phyloP scores from a whole-genome alignment of 208 protist species.

The Porcisia deanei region DNA sequence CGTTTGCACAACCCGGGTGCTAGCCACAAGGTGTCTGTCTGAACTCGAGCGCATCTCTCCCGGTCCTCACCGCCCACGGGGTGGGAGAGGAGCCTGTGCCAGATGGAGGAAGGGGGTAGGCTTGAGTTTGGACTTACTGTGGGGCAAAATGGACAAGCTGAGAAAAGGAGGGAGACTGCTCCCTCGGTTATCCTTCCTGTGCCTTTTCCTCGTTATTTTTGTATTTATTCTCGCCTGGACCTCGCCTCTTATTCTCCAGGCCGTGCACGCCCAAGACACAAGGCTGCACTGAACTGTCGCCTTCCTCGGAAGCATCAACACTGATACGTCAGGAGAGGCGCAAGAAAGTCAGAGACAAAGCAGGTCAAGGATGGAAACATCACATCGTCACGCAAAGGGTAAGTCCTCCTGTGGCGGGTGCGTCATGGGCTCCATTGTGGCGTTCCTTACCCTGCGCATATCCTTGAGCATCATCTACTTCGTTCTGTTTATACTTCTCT shows the following conservation, averaged over 20 bases:
- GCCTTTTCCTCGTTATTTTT: neutral
- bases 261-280: too few species aligned
- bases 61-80: too few species aligned
- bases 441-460: slow-evolving; percentile 27
- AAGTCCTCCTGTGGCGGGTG: neutral
- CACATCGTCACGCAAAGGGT: neutral
- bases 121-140: neutral
- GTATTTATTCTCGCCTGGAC: neutral
- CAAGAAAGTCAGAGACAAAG: neutral
- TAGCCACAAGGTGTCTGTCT: too few species aligned
- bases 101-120: neutral
- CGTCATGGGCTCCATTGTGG: slow-evolving; percentile 5
- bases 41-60: too few species aligned
- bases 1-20: too few species aligned
- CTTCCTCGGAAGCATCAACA: neutral
- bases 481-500: slow-evolving; percentile 29
- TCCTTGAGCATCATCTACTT: slow-evolving; percentile 37
- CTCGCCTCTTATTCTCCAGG: neutral
- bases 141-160: neutral
- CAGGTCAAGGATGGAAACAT: slow-evolving; percentile 1
- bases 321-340: neutral
- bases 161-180: neutral
- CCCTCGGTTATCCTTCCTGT: neutral
- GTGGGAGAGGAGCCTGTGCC: too few species aligned
- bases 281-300: neutral